Percentiles rank a stretch among this genome's conserved stretches.
phyloP scores from a whole-genome alignment of 2,329 filamentous ascomycete genomes.

The Colletotrichum plurivorum region DNA sequence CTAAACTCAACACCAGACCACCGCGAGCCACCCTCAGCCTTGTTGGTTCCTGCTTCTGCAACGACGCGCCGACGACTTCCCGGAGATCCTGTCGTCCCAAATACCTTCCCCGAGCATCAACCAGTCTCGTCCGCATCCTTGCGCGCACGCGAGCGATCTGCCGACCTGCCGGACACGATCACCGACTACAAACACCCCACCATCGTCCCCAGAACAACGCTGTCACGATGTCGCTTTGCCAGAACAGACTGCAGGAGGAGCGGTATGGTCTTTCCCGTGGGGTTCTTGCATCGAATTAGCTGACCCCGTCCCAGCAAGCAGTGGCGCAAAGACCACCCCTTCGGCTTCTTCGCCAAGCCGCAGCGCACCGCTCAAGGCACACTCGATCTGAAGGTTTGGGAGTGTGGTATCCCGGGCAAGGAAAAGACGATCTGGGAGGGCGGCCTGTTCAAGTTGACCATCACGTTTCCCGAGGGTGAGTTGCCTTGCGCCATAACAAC shows the following conservation, averaged over 20 bases:
- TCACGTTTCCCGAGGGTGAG: constrained; percentile 93
- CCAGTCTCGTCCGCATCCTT: constrained; percentile 4
- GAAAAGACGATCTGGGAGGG: constrained; percentile 98
- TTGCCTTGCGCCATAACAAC: constrained; percentile 33
- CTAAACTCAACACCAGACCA: constrained; percentile 2
- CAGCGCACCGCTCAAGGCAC: constrained; percentile 81
- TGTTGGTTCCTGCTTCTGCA: neutral
- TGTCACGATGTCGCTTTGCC: constrained; percentile 83
- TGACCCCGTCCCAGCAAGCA: constrained; percentile 77
- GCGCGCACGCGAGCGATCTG: constrained; percentile 20
- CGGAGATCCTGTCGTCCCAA: neutral
- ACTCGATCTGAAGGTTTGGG: constrained; percentile 95
- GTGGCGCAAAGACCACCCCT: constrained; percentile 97
- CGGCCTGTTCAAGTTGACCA: constrained; percentile 94
- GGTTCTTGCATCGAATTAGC: constrained; percentile 30
- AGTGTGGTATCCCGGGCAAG: constrained; percentile 96
- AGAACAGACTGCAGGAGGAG: constrained; percentile 90
- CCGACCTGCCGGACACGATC: constrained; percentile 7
- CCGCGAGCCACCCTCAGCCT: no score
- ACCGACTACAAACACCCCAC: neutral
- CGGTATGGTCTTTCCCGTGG: constrained; percentile 68
- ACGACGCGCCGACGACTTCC: neutral
- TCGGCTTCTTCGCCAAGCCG: constrained; percentile 96
- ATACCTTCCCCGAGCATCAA: neutral
- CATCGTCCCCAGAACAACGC: constrained; percentile 20